A percentile compares a stretch with the other conserved stretches of the same genome.
Evolutionary conservation across 2,329 filamentous ascomycete genomes (phyloP).

Genomic region (Claviceps sp.): DNA sequence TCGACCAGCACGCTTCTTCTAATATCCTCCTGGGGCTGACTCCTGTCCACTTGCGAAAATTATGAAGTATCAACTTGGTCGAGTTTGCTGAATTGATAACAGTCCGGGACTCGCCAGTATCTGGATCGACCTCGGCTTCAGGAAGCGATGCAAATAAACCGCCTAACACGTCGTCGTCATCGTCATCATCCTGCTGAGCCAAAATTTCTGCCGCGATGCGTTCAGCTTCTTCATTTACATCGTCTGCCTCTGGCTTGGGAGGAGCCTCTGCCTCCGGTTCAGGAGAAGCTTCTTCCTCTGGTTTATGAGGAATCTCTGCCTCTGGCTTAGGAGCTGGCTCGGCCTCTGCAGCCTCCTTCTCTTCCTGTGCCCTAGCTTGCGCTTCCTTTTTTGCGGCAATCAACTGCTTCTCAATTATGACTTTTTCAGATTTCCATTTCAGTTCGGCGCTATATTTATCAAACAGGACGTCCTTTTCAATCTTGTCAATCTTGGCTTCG

Average conservation of each 20-base stretch:
- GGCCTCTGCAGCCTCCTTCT: conserved; percentile 9
- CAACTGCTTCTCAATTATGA: conserved; percentile 49
- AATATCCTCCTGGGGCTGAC: conserved; percentile 62
- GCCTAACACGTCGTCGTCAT: conserved; percentile 37
- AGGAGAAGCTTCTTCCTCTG: conserved; percentile 21
- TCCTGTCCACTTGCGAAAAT: conserved; percentile 77
- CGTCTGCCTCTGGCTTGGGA: conserved; percentile 9
- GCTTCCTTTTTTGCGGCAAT: conserved; percentile 31
- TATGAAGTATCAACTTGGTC: conserved; percentile 49
- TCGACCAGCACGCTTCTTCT: conserved; percentile 77
- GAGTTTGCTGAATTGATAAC: conserved; percentile 40
- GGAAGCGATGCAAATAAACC: conserved; percentile 47
- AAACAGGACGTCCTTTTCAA: conserved; percentile 68
- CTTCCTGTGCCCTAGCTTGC: conserved; percentile 12
- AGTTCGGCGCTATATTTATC: conserved; percentile 52
- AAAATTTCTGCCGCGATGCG: conserved; percentile 46
- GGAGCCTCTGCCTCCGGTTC: conserved; percentile 20
- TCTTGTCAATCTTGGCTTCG: conserved; percentile 58
- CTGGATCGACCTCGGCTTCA: conserved; percentile 43
- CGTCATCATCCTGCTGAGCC: conserved; percentile 39
- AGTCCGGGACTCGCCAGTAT: conserved; percentile 43
- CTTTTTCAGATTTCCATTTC: conserved; percentile 47
- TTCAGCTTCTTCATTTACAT: conserved; percentile 43
- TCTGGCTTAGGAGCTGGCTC: conserved; percentile 9
- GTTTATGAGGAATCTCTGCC: conserved; percentile 19